These are phyloP conservation scores for Ambrosia hybrid DNA, from an alignment of 140 eudicot genomes.

Conservation along the genomic window DNA sequence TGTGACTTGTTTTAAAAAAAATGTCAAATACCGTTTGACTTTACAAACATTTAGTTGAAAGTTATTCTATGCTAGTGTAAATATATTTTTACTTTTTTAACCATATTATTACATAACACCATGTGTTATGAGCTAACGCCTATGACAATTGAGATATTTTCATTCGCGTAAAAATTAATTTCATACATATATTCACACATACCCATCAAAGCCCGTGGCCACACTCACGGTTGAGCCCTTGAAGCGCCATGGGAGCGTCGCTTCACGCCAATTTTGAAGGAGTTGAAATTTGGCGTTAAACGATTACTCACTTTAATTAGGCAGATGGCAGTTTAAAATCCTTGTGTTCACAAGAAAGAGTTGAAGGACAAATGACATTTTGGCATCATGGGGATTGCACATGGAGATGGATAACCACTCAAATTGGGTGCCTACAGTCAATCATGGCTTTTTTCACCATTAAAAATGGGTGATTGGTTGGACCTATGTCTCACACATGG, in stretches of 20 bases:
- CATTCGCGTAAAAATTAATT: no score
- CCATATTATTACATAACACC: background rate
- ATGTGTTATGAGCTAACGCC: no score
- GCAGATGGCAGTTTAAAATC: background rate
- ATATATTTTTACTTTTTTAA: background rate
- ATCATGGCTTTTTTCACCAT: conserved; percentile 33
- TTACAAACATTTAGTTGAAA: background rate
- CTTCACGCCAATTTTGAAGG: no score
- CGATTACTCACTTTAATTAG: background rate
- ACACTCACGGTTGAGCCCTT: no score
- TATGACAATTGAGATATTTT: no score
- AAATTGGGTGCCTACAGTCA: conserved; percentile 25
- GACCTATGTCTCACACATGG: conserved; percentile 36
- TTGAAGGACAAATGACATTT: conserved; percentile 29
- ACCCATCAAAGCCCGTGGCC: no score
- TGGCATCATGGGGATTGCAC: conserved; percentile 42
- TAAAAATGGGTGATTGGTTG: conserved; percentile 24
- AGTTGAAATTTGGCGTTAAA: background rate
- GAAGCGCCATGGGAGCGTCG: no score
- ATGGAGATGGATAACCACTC: conserved; percentile 23
- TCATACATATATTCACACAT: no score
- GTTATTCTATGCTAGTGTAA: background rate
- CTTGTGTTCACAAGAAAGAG: conserved; percentile 16
- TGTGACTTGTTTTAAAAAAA: background rate
- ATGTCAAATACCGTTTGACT: background rate